Evolutionary conservation across 345 rosid species (phyloP), one percentile per base, ranked within the genome.

Genomic region (Eucalyptus fibrosa): DNA sequence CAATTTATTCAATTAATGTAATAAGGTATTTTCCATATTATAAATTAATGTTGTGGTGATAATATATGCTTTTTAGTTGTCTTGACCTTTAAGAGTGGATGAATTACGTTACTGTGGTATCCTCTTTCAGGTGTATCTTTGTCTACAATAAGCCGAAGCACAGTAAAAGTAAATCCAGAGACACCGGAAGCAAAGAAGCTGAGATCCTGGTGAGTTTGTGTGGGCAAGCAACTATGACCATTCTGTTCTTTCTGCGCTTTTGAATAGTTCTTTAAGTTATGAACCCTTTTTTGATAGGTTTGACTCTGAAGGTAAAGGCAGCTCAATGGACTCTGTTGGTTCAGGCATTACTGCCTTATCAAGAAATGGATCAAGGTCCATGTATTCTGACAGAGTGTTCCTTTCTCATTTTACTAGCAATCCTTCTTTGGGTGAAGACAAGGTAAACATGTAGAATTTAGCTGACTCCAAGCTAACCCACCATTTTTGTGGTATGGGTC

Each of bases 301-400:
- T 91, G 96, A 97, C 55, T 93, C 96, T 44, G 99, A 97, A 93
- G 99, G 99, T 55, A 95, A 95, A 91, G 96, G 90, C 60, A 92
- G 95, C 49, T 91, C 98, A 85, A 92, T 97, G 99, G 94, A 96
- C 86, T 93, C 98, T 53, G 88, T 97, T 91, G 96, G 94, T 86
- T 91, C 93, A 91, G 95, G 96, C 90, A 90, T 94, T 93, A 94
- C 94, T 88, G 94, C 98, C 89, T 91, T 92, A 10, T 89, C 94
- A 6, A 95, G 93, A 89, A 90, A 51, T 91, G 99, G 97, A 69
- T 90, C 90, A 49, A 90, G 97, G 89, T 95, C 99, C 89, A 92
- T 97, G 97, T 96, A 95, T 89, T 88, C 94, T 88, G 97, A 97
- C 45, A 89, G 99, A 50, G 94, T 95, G 8, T 85, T 90, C 82